These are phyloP conservation scores for Picocystis sp. DNA, from an alignment of 163 green algal genomes.

Conservation along the genomic window DNA sequence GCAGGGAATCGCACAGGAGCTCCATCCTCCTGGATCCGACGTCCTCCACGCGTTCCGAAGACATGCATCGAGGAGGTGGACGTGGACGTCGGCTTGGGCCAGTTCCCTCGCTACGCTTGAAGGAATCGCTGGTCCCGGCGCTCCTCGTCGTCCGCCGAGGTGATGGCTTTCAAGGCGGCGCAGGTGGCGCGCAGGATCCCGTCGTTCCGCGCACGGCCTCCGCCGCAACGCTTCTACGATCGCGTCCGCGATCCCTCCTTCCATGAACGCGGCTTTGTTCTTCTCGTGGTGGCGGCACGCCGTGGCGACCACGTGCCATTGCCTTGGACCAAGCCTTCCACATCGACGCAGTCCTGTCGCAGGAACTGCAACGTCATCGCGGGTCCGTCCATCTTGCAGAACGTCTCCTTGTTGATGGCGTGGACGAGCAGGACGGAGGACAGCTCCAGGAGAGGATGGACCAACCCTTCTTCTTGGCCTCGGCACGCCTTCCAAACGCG, in stretches of 20 bases:
- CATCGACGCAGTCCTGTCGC: too few species aligned
- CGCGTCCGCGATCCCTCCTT: slow-evolving; percentile 13
- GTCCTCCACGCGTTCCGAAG: not conserved
- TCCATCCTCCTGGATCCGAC: slow-evolving; percentile 2
- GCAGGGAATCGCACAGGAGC: slow-evolving; percentile 19
- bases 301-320: not conserved
- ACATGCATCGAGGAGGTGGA: slow-evolving; percentile 33
- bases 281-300: slow-evolving; percentile 25
- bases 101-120: slow-evolving; percentile 56
- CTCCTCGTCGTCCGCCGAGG: slow-evolving; percentile 58
- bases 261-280: slow-evolving; percentile 33
- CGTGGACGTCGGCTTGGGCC: slow-evolving; percentile 28
- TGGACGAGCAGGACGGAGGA: too few species aligned
- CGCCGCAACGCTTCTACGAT: slow-evolving; percentile 19
- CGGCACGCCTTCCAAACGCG: too few species aligned
- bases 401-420: too few species aligned
- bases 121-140: slow-evolving; percentile 41
- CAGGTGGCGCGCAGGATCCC: slow-evolving; percentile 18
- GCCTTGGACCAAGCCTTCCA: too few species aligned
- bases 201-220: slow-evolving; percentile 4
- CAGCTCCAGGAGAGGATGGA: too few species aligned
- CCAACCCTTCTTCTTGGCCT: too few species aligned
- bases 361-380: too few species aligned
- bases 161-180: slow-evolving; percentile 33
- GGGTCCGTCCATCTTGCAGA: too few species aligned